Percentiles rank a stretch among this genome's conserved stretches.
Evolutionary conservation across 768 basidiomycete genomes (phyloP).

Genomic region (Lactifluus hygrophoroides): DNA sequence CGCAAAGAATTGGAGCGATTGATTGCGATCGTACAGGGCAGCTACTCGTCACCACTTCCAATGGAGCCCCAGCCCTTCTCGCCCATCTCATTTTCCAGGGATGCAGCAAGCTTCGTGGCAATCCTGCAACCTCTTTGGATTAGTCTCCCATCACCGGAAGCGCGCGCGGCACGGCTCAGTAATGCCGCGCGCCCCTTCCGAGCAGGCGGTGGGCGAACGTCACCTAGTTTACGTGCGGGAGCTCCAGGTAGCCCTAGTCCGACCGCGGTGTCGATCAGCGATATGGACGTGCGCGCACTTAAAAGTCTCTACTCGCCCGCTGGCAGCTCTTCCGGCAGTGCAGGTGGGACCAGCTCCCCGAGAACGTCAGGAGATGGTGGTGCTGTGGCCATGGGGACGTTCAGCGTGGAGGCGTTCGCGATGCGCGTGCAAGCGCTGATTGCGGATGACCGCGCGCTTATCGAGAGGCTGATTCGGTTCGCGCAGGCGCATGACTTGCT

Average conservation of each 20-base stretch:
- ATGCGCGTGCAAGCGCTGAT: slow-evolving; percentile 73
- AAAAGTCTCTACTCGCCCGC: slow-evolving; percentile 69
- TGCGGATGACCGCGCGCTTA: slow-evolving; percentile 73
- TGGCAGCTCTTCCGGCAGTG: slow-evolving; percentile 17
- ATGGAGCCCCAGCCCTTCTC: slow-evolving; percentile 9
- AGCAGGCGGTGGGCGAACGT: slow-evolving; percentile 29
- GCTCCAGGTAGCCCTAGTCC: slow-evolving; percentile 31
- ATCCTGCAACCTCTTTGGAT: slow-evolving; percentile 70
- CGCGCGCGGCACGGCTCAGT: slow-evolving; percentile 57
- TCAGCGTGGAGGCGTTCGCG: slow-evolving; percentile 71
- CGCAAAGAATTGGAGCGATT: slow-evolving; percentile 2
- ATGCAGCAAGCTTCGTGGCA: slow-evolving; percentile 48
- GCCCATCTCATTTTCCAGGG: slow-evolving; percentile 30
- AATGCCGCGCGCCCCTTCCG: slow-evolving; percentile 38
- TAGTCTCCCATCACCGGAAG: slow-evolving; percentile 76
- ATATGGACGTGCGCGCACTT: slow-evolving; percentile 80
- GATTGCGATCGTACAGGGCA: slow-evolving; percentile 12
- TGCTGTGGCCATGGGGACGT: slow-evolving; percentile 30
- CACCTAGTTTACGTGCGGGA: slow-evolving; percentile 23
- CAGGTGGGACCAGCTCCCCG: slow-evolving; percentile 13
- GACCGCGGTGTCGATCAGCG: slow-evolving; percentile 51
- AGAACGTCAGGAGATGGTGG: slow-evolving; percentile 13
- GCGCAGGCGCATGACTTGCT: slow-evolving; percentile 85
- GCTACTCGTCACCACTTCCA: background rate
- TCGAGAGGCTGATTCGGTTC: slow-evolving; percentile 75